Percentiles rank a stretch among this genome's conserved stretches.
phyloP scores from a whole-genome alignment of 2,329 filamentous ascomycete genomes.

The Ascosphaera apis region DNA sequence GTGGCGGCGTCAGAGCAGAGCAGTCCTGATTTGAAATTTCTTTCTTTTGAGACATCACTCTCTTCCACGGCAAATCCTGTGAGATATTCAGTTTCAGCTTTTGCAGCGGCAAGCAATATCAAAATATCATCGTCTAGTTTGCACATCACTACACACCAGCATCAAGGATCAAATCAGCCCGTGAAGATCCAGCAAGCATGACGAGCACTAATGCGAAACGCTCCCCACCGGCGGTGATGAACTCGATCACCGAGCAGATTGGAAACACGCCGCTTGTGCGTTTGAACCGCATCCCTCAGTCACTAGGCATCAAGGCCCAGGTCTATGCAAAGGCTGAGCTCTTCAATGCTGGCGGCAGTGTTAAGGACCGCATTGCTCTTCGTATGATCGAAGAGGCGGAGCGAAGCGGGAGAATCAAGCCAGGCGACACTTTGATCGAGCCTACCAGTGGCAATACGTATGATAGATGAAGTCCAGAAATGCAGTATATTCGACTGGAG shows the following conservation, averaged over 20 bases:
- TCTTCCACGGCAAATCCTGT: background rate
- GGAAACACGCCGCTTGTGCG: conserved; percentile 90
- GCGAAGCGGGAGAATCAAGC: conserved; percentile 76
- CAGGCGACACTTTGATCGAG: conserved; percentile 91
- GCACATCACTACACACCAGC: background rate
- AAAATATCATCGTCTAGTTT: background rate
- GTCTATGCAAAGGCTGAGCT: conserved; percentile 83
- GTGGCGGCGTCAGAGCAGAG: background rate
- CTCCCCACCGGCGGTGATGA: conserved; percentile 30
- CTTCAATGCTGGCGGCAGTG: conserved; percentile 82
- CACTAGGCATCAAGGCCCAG: conserved; percentile 66
- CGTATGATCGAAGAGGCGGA: conserved; percentile 97
- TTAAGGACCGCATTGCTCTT: conserved; percentile 86
- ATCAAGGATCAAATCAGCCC: background rate
- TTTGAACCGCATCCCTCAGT: conserved; percentile 79
- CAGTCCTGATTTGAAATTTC: background rate
- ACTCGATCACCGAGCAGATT: conserved; percentile 65
- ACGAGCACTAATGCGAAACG: conserved; percentile 2
- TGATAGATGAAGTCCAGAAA: conserved; percentile 4
- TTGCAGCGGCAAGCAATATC: too few species aligned
- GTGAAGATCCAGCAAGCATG: background rate
- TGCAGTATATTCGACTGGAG: background rate
- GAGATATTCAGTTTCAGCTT: background rate
- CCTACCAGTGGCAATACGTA: conserved; percentile 88
- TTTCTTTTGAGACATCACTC: background rate